Evolutionary conservation across 2,329 filamentous ascomycete genomes (phyloP).

Genomic region (Fusarium sp.): DNA sequence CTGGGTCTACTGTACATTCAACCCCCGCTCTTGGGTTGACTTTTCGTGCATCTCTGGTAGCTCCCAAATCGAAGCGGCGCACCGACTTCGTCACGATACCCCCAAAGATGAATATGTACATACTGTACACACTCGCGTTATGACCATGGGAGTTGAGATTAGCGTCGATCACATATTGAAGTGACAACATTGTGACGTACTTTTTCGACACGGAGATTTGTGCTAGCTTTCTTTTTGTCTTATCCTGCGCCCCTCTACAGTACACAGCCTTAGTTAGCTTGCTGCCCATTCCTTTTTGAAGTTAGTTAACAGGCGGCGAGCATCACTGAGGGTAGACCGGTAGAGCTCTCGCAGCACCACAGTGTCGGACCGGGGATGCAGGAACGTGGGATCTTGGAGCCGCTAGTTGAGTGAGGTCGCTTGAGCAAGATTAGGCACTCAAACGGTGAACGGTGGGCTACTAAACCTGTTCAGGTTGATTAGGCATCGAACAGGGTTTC

Average conservation of each 20-base stretch:
- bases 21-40: constrained; percentile 15
- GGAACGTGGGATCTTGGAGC: constrained; percentile 33
- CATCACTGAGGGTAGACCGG: constrained; percentile 1
- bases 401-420: constrained; percentile 9
- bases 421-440: constrained; percentile 19
- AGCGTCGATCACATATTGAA: constrained; percentile 3
- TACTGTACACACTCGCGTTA: not conserved
- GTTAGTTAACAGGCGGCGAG: constrained; percentile 5
- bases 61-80: not conserved
- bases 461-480: constrained; percentile 20
- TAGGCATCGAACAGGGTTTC: constrained; percentile 7
- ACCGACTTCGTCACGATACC: not conserved
- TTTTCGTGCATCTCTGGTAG: constrained; percentile 6
- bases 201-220: not conserved
- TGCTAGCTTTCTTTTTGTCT: not conserved
- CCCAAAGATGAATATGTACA: not conserved
- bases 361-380: constrained; percentile 34
- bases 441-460: constrained; percentile 12
- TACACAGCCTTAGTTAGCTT: constrained; percentile 11
- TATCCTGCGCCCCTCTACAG: constrained; percentile 1
- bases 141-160: not conserved
- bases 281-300: constrained; percentile 6
- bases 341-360: constrained; percentile 11
- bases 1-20: not conserved
- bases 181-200: constrained; percentile 12